Evolutionary conservation across 495 filamentous ascomycete species (phyloP), one percentile per base, ranked within the genome.

Genomic region (Trichoderma asperelloides): DNA sequence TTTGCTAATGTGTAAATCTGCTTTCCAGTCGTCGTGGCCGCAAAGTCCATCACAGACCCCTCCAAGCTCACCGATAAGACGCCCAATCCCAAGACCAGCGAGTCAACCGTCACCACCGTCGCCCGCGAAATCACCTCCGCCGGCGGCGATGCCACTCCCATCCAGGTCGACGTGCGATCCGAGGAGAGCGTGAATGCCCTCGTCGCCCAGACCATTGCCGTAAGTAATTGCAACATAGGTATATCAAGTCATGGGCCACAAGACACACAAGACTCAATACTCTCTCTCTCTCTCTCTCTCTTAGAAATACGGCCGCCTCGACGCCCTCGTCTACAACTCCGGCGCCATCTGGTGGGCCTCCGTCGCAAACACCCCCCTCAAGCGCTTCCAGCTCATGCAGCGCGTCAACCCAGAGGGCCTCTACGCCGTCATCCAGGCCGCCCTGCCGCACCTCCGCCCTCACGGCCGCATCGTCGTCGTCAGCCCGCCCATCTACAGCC

Each of bases 291-390:
- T 45, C 41, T 11, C 41, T 3, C 12, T 16, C 28, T 13, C 11
- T 23, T 9, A 84, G 70, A 77, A 76, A n/a, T 89, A 89, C 72
- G 78, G 79, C 57, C 82, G 81, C 39, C 78, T 96, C 8, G 90
- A 95, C 72, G 86, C 88, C 0, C 75, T 95, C 2, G 74, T 96
- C 64, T 94, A 95, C 79, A 96, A 96, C 75, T 87, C 88, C 0
- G 91, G 92, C 28, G 91, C 92, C 0, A 93, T 96, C 67, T 94
- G 88, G 87, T 96, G 92, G 92, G 83, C 88, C 0, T 85, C 88
- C 41, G 85, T 96, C 2, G 83, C 86, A 62, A 81, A 83, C 41
- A 96, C 91, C 6, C 90, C 92, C 1, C 79, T 88, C 71, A 91
- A 90, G 75, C 83, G 91, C 9, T 96, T 92, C 78, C 86, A 86